Percentiles rank a stretch among this genome's conserved stretches.
phyloP scores from a whole-genome alignment of 2,329 filamentous ascomycete species.

The Trichoderma sp. region DNA sequence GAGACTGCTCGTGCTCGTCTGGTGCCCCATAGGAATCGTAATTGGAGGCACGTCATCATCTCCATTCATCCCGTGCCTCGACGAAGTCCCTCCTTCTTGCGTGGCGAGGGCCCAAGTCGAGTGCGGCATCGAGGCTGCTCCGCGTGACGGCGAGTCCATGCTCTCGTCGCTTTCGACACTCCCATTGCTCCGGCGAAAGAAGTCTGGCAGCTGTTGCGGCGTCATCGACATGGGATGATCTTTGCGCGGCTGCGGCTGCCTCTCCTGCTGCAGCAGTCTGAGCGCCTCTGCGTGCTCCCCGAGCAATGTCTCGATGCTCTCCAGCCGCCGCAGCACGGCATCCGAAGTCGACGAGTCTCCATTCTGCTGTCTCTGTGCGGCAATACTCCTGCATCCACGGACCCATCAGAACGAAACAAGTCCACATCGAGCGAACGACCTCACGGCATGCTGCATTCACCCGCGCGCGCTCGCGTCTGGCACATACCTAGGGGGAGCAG shows the following conservation, averaged over 20 bases:
- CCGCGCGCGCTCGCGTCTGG: too few species aligned
- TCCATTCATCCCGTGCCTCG: conserved; percentile 13
- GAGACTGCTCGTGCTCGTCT: conserved; percentile 31
- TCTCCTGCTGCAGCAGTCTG: conserved; percentile 13
- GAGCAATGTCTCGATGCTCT: conserved; percentile 19
- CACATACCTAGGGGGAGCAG: conserved; percentile 16
- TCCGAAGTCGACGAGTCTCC: neutral
- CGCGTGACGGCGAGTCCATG: neutral
- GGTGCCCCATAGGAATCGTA: conserved; percentile 31
- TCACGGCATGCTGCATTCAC: neutral
- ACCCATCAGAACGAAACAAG: neutral
- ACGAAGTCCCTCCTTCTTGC: conserved; percentile 1
- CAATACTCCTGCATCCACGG: neutral
- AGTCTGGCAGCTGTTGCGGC: conserved; percentile 15
- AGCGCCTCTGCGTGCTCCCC: conserved; percentile 22
- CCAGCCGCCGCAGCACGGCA: conserved; percentile 18
- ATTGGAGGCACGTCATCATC: conserved; percentile 24
- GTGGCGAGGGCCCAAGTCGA: conserved; percentile 26
- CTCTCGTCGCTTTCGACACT: neutral
- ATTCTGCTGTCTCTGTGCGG: neutral
- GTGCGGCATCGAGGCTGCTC: conserved; percentile 16
- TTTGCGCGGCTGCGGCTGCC: neutral
- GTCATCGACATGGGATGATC: neutral
- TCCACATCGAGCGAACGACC: neutral
- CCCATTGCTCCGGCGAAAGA: neutral